Evolutionary conservation across 2,329 filamentous ascomycete species (phyloP).

Genomic region (Neonectria hederae): DNA sequence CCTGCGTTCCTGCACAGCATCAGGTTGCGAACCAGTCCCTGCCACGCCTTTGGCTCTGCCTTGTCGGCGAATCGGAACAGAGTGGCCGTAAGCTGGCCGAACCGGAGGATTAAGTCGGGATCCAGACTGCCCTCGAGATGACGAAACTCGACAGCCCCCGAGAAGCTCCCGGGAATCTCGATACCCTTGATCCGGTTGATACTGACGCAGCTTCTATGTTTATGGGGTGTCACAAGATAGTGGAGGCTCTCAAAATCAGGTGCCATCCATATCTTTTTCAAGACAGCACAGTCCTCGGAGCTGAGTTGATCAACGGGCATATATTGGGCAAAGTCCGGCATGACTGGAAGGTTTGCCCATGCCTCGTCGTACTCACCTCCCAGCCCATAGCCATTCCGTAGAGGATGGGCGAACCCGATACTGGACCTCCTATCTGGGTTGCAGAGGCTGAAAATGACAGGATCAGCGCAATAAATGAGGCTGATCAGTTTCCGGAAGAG

Average conservation of each 20-base stretch:
- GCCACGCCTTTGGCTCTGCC: constrained; percentile 25
- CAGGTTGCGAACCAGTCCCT: constrained; percentile 7
- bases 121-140: constrained; percentile 32
- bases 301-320: constrained; percentile 2
- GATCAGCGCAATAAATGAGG: constrained; percentile 28
- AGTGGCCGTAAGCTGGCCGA: constrained; percentile 30
- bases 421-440: constrained; percentile 6
- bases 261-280: constrained; percentile 27
- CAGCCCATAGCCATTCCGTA: neutral
- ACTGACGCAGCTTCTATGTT: neutral
- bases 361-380: neutral
- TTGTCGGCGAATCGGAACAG: constrained; percentile 35
- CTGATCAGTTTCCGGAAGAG: constrained; percentile 24
- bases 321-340: constrained; percentile 24
- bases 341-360: neutral
- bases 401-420: neutral
- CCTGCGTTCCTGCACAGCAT: neutral
- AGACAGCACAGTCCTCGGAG: neutral
- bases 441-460: constrained; percentile 29
- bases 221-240: neutral
- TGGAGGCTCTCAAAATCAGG: neutral
- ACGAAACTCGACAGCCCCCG: constrained; percentile 34
- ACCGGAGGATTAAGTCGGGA: constrained; percentile 31
- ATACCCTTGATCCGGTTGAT: neutral
- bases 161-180: neutral